A percentile compares a stretch with the other conserved stretches of the same genome.
phyloP scores from a whole-genome alignment of 345 rosid species.

The Brassica cretica region DNA sequence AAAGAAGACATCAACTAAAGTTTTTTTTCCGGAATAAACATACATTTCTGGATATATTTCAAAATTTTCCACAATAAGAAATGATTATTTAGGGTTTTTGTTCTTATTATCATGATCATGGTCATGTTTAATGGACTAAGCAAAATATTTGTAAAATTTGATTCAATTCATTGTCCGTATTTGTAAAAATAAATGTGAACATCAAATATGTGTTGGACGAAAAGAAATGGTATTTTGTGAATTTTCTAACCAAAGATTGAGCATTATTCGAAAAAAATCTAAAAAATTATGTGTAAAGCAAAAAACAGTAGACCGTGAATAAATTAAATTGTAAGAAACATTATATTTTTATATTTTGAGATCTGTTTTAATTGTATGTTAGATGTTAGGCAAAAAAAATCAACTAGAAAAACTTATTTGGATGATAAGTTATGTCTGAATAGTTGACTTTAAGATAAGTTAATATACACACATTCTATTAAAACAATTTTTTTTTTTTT shows the following conservation, averaged over 20 bases:
- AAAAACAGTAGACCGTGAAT: background rate
- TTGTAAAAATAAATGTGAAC: no score
- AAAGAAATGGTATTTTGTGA: background rate
- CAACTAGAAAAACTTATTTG: background rate
- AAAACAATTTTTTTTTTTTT: no score
- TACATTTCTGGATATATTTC: background rate
- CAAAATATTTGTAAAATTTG: no score
- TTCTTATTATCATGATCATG: background rate
- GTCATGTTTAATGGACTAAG: background rate
- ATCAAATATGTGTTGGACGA: no score
- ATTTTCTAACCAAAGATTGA: background rate
- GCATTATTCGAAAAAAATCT: background rate
- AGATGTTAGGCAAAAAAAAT: background rate
- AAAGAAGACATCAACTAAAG: no score
- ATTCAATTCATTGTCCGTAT: no score
- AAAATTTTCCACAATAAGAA: background rate
- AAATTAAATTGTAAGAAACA: background rate
- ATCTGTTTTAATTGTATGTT: no score
- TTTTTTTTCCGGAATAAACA: background rate
- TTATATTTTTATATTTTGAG: background rate
- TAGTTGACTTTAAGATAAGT: background rate
- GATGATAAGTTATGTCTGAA: background rate
- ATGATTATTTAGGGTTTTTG: background rate
- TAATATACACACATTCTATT: no score
- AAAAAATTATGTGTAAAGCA: background rate